phyloP scores from a whole-genome alignment of 2,329 filamentous ascomycete species.

The Penicillium sp. region DNA sequence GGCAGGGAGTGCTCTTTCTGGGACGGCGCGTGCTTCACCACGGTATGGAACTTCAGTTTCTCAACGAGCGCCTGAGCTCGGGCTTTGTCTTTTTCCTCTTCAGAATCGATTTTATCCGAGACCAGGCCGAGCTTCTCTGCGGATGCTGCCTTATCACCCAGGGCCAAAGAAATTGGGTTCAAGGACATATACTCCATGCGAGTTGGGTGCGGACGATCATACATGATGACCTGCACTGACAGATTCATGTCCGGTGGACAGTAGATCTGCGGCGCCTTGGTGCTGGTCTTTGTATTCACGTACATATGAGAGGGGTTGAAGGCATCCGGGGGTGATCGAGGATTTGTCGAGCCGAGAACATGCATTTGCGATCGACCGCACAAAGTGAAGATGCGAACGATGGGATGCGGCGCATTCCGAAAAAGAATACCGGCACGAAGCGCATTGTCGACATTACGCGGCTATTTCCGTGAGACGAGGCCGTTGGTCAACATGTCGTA shows the following conservation, averaged over 20 bases:
- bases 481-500: constrained; percentile 2
- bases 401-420: constrained; percentile 71
- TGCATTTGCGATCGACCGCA: constrained; percentile 79
- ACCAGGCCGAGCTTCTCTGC: constrained; percentile 29
- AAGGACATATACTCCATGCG: constrained; percentile 97
- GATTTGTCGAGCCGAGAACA: constrained; percentile 78
- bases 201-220: constrained; percentile 75
- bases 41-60: constrained; percentile 83
- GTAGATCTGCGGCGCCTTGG: constrained; percentile 62
- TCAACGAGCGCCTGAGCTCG: constrained; percentile 65
- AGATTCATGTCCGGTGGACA: constrained; percentile 60
- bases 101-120: constrained; percentile 59
- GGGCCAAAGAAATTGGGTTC: constrained; percentile 76
- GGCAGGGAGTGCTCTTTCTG: constrained; percentile 75
- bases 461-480: constrained; percentile 40
- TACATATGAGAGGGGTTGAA: constrained; percentile 67
- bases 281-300: constrained; percentile 48
- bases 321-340: constrained; percentile 39
- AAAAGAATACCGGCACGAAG: constrained; percentile 77
- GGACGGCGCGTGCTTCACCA: constrained; percentile 68
- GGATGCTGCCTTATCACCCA: constrained; percentile 61
- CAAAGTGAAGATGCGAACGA: constrained; percentile 72
- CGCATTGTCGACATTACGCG: constrained; percentile 78
- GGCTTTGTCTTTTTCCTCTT: constrained; percentile 63
- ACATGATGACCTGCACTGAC: constrained; percentile 81